These are phyloP conservation scores for Vigna trinervia DNA, from an alignment of 306 rosid genomes.

Conservation along the genomic window DNA sequence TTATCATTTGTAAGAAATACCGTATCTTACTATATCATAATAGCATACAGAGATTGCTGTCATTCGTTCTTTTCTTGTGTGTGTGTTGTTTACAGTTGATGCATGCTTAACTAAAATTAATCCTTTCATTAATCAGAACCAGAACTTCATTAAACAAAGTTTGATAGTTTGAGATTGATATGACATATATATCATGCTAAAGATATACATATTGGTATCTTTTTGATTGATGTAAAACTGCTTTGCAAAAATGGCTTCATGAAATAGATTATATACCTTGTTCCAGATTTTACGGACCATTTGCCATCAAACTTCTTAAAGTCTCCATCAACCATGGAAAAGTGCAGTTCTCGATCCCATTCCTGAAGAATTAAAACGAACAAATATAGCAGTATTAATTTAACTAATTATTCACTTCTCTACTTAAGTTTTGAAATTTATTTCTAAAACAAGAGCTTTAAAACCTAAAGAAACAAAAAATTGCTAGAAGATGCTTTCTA, in stretches of 20 bases:
- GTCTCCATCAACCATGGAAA: conserved; percentile 99
- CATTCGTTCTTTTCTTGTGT: no score
- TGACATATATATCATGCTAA: not conserved
- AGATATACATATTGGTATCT: conserved; percentile 1
- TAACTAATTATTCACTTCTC: conserved; percentile 25
- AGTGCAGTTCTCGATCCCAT: conserved; percentile 81
- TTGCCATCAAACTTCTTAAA: conserved; percentile 95
- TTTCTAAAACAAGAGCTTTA: not conserved
- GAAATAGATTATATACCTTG: conserved; percentile 57
- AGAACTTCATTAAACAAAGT: conserved; percentile 2
- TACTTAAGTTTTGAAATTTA: not conserved
- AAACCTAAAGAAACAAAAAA: not conserved
- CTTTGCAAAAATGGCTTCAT: conserved; percentile 21
- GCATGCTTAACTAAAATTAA: conserved; percentile 15
- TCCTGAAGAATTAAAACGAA: conserved; percentile 55
- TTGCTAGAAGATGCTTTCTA: not conserved
- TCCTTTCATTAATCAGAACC: conserved; percentile 13
- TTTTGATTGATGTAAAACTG: conserved; percentile 26
- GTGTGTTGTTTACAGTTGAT: not conserved
- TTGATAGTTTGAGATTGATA: conserved; percentile 3
- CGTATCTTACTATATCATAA: no score
- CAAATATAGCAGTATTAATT: not conserved
- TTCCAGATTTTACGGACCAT: conserved; percentile 87
- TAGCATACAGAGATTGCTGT: no score
- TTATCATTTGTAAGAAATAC: no score